Conservation (phyloP, 305 asterid species). For the Fraxinus dipetala region DNA sequence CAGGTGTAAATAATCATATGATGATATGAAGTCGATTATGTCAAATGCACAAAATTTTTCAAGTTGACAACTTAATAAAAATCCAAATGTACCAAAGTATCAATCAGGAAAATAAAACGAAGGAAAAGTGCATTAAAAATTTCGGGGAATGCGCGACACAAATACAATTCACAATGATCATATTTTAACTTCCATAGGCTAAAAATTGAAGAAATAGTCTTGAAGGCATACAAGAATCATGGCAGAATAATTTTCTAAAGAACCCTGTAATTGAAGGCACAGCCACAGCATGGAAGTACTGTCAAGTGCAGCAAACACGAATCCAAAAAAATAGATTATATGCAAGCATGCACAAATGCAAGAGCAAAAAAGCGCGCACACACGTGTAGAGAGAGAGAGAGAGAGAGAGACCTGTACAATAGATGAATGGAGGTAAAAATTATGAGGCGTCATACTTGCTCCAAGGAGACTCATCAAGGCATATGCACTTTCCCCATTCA, state of each 20-base stretch:
- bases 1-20: background rate
- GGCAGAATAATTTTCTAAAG: background rate
- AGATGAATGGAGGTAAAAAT: conserved; percentile 91
- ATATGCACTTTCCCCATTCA: conserved; percentile 80
- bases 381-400: background rate
- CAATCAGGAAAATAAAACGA: background rate
- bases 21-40: background rate
- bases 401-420: conserved; percentile 64
- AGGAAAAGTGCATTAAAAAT: background rate
- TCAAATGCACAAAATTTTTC: background rate
- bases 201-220: background rate
- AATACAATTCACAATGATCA: background rate
- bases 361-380: background rate
- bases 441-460: conserved; percentile 92
- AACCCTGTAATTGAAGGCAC: background rate
- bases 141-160: background rate
- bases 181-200: background rate
- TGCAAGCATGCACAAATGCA: background rate
- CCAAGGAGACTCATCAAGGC: conserved; percentile 93
- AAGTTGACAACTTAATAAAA: background rate
- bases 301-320: background rate
- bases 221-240: background rate
- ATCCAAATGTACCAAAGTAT: background rate
- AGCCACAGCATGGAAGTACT: background rate
- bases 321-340: background rate